phyloP scores from a whole-genome alignment of 192 early-diverging fungal genomes.

The Jimgerdemannia flammicorona region DNA sequence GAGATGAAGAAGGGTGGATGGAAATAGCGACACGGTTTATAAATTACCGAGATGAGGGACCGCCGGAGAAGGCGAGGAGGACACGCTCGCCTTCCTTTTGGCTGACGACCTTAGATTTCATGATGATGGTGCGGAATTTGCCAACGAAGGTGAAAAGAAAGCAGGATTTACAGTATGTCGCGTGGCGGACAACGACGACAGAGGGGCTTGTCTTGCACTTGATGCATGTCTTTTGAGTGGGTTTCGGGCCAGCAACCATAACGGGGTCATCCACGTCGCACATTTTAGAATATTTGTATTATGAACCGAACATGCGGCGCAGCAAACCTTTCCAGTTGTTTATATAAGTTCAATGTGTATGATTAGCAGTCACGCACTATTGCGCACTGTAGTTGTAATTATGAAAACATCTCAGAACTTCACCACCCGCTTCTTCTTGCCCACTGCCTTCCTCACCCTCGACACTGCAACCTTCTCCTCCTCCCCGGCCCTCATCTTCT shows the following conservation, averaged over 20 bases:
- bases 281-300: neutral
- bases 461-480: conserved; percentile 6
- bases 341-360: too few relatives aligned
- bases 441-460: conserved; percentile 29
- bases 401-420: too few relatives aligned
- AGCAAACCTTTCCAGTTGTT: too few relatives aligned
- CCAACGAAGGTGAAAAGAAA: conserved; percentile 64
- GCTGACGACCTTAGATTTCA: conserved; percentile 39
- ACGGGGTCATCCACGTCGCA: neutral
- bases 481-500: conserved; percentile 38
- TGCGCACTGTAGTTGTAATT: too few relatives aligned
- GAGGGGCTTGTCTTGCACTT: conserved; percentile 76
- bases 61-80: conserved; percentile 85
- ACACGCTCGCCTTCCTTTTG: conserved; percentile 46
- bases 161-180: conserved; percentile 80
- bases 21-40: neutral
- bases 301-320: too few relatives aligned
- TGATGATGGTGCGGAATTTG: conserved; percentile 65
- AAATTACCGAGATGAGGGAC: conserved; percentile 68
- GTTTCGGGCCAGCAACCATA: conserved; percentile 1
- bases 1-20: neutral
- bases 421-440: too few relatives aligned
- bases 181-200: conserved; percentile 61
- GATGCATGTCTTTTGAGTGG: conserved; percentile 40
- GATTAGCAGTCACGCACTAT: too few relatives aligned